Percentiles rank a stretch among this genome's conserved stretches.
phyloP scores from a whole-genome alignment of 2,329 filamentous ascomycete species.

The Sporothrix mexicana region DNA sequence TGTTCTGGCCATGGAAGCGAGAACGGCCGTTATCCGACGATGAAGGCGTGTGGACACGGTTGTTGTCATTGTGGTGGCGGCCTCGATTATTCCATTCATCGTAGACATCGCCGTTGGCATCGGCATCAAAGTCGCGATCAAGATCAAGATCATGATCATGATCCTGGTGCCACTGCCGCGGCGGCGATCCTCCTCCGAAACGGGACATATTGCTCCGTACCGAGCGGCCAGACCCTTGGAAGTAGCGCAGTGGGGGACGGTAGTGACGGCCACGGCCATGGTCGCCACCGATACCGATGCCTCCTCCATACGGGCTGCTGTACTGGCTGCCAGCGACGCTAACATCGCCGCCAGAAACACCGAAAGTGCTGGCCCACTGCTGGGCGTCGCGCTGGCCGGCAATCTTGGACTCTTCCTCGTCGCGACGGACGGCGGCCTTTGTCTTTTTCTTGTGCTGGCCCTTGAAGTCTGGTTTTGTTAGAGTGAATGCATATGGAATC shows the following conservation, averaged over 20 bases:
- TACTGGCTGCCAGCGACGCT: neutral
- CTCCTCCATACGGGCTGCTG: too few species aligned
- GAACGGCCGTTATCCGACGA: neutral
- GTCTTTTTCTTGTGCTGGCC: slow-evolving; percentile 8
- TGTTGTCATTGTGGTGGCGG: neutral
- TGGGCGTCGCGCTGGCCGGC: neutral
- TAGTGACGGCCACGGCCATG: neutral
- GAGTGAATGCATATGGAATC: neutral
- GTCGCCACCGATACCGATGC: too few species aligned
- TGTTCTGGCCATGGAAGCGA: neutral
- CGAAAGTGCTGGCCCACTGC: slow-evolving; percentile 16
- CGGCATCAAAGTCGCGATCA: neutral
- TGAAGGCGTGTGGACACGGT: neutral
- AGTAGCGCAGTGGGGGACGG: slow-evolving; percentile 6
- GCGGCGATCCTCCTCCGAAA: neutral
- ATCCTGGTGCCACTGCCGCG: neutral
- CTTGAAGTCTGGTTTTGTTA: slow-evolving; percentile 1
- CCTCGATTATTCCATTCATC: neutral
- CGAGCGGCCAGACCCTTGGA: neutral
- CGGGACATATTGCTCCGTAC: neutral
- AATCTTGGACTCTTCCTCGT: neutral
- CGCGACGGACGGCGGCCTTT: slow-evolving; percentile 10
- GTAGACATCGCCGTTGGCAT: neutral
- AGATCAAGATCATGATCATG: neutral
- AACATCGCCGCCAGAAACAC: neutral